A percentile compares a stretch with the other conserved stretches of the same genome.
phyloP scores from a whole-genome alignment of 306 rosid species.

The Oemleria cerasiformis region DNA sequence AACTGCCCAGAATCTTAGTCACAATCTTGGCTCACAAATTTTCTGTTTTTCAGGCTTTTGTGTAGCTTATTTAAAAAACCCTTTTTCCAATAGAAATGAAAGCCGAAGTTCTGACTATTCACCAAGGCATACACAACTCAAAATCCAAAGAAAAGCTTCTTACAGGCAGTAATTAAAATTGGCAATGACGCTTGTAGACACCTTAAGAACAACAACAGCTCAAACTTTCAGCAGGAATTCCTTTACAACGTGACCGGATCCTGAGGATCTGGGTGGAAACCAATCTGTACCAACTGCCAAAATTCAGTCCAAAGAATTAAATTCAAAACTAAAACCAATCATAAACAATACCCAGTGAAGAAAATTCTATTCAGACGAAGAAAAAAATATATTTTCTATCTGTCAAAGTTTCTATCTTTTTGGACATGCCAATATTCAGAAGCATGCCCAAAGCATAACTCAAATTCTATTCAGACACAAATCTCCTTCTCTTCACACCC shows the following conservation, averaged over 20 bases:
- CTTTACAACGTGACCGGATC: slow-evolving; percentile 20
- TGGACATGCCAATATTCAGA: slow-evolving; percentile 16
- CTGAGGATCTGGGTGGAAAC: slow-evolving; percentile 46
- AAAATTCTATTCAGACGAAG: background rate
- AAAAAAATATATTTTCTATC: background rate
- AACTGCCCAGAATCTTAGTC: slow-evolving; percentile 25
- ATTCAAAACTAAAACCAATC: background rate
- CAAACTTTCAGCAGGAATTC: slow-evolving; percentile 28
- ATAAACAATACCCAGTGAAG: background rate
- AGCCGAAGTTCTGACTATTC: slow-evolving; percentile 15
- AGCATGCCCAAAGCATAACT: slow-evolving; percentile 5
- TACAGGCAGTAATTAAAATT: slow-evolving; percentile 17
- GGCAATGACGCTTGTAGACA: slow-evolving; percentile 21
- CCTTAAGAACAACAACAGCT: slow-evolving; percentile 1
- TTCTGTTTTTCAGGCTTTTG: background rate
- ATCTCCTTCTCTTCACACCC: background rate
- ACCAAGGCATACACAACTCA: background rate
- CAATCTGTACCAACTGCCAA: background rate
- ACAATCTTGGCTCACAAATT: slow-evolving; percentile 20
- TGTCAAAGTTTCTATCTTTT: background rate
- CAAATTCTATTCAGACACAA: slow-evolving; percentile 10
- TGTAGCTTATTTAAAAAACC: background rate
- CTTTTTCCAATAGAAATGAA: slow-evolving; percentile 7
- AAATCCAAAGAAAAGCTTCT: slow-evolving; percentile 23
- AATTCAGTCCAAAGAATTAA: slow-evolving; percentile 21